phyloP scores from a whole-genome alignment of 2,329 filamentous ascomycete genomes.

The Xylariales sp. region DNA sequence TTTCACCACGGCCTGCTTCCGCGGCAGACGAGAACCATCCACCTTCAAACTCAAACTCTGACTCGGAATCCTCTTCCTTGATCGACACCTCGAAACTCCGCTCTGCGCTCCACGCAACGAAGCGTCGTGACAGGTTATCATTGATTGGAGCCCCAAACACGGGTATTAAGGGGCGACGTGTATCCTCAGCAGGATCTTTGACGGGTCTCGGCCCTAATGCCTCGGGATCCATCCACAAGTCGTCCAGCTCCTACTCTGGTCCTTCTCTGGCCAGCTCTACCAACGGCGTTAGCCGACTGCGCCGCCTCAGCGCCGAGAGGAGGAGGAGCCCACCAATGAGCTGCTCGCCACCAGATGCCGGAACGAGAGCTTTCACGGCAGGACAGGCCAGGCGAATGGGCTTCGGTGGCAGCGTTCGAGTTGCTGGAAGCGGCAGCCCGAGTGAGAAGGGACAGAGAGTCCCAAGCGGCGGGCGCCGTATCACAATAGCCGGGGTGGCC shows the following conservation, averaged over 20 bases:
- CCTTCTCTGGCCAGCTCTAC: conserved; percentile 43
- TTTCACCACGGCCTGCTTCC: no score
- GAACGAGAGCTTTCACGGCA: conserved; percentile 37
- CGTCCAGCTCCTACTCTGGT: conserved; percentile 30
- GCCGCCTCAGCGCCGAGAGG: conserved; percentile 46
- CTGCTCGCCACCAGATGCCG: conserved; percentile 42
- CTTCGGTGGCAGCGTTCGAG: conserved; percentile 36
- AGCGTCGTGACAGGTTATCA: conserved; percentile 39
- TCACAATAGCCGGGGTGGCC: conserved; percentile 33
- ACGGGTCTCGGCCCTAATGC: conserved; percentile 7
- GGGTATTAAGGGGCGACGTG: conserved; percentile 7
- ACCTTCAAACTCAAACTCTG: conserved; percentile 35
- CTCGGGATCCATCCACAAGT: conserved; percentile 27
- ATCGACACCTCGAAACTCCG: conserved; percentile 53
- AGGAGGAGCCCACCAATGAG: conserved; percentile 48
- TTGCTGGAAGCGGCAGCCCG: conserved; percentile 10
- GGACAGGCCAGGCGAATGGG: conserved; percentile 57
- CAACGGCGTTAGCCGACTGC: conserved; percentile 52
- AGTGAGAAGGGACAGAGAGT: conserved; percentile 17
- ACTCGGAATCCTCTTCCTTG: conserved; percentile 41
- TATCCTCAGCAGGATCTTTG: no score
- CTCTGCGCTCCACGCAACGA: conserved; percentile 48
- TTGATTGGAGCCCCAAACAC: no score
- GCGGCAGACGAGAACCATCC: conserved; percentile 50
- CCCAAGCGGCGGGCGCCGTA: conserved; percentile 29